phyloP scores from a whole-genome alignment of 2,329 filamentous ascomycete genomes.

The Fusarium sp. region DNA sequence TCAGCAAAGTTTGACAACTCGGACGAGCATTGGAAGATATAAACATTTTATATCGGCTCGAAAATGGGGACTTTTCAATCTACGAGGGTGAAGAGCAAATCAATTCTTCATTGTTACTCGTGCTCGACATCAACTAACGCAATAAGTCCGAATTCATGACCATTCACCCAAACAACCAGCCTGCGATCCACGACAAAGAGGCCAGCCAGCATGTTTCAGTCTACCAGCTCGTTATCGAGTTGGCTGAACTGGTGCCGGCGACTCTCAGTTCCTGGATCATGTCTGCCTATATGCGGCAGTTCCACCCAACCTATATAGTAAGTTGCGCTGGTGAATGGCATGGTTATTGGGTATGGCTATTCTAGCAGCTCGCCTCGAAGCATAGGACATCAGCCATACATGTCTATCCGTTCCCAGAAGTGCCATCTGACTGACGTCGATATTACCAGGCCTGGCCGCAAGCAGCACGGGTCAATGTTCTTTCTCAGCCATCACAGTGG shows the following conservation, averaged over 20 bases:
- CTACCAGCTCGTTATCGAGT: slow-evolving; percentile 20
- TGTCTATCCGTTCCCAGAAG: background rate
- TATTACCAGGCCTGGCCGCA: slow-evolving; percentile 31
- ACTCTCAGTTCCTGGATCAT: slow-evolving; percentile 39
- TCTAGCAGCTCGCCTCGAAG: background rate
- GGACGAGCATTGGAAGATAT: slow-evolving; percentile 2
- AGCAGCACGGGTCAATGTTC: slow-evolving; percentile 17
- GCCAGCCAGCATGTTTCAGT: slow-evolving; percentile 25
- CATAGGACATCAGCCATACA: background rate
- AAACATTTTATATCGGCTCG: slow-evolving; percentile 10
- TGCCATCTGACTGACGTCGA: slow-evolving; percentile 30
- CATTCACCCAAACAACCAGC: slow-evolving; percentile 9
- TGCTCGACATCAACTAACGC: slow-evolving; percentile 1
- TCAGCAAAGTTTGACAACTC: background rate
- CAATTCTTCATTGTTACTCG: background rate
- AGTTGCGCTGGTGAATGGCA: slow-evolving; percentile 21
- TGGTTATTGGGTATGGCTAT: background rate
- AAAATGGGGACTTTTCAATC: background rate
- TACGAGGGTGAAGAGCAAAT: background rate
- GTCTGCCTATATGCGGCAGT: slow-evolving; percentile 36
- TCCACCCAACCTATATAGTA: slow-evolving; percentile 28
- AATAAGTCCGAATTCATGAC: slow-evolving; percentile 36
- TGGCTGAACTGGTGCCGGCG: slow-evolving; percentile 40
- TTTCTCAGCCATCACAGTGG: slow-evolving; percentile 35
- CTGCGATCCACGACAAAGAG: slow-evolving; percentile 12